Percentiles rank a stretch among this genome's conserved stretches.
phyloP scores from a whole-genome alignment of 2,329 filamentous ascomycete genomes.

The Ambrosiella xylebori region DNA sequence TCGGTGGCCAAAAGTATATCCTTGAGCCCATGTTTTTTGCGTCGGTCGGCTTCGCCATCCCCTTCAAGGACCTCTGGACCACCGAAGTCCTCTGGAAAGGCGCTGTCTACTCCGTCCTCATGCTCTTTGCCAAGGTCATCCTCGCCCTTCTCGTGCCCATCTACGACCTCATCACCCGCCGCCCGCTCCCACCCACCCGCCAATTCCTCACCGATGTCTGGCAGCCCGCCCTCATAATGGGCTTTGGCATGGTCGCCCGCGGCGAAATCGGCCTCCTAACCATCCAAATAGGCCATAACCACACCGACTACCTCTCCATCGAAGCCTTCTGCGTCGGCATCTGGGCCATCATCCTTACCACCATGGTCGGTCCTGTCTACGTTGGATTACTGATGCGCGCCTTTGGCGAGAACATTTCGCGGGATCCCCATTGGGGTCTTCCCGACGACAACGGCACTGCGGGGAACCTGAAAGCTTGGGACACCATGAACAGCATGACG shows the following conservation, averaged over 20 bases:
- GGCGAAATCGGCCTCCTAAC: conserved; percentile 47
- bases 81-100: conserved; percentile 37
- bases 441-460: background rate
- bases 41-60: conserved; percentile 41
- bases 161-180: conserved; percentile 19
- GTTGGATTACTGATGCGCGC: conserved; percentile 29
- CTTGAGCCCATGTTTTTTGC: conserved; percentile 43
- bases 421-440: conserved; percentile 10
- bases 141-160: conserved; percentile 15
- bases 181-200: background rate
- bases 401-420: background rate
- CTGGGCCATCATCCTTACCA: conserved; percentile 40
- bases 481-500: conserved; percentile 2
- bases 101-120: conserved; percentile 37
- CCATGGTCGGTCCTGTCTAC: conserved; percentile 34
- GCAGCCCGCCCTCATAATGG: conserved; percentile 37
- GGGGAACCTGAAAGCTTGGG: conserved; percentile 4
- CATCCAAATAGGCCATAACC: conserved; percentile 17
- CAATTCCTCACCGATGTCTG: conserved; percentile 17
- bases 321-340: conserved; percentile 35
- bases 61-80: conserved; percentile 37
- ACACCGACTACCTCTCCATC: conserved; percentile 31
- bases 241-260: conserved; percentile 40
- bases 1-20: conserved; percentile 24
- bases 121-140: conserved; percentile 28